These are phyloP conservation scores for Rhododendron vialii DNA, from an alignment of 148 eudicot genomes.

Conservation along the genomic window DNA sequence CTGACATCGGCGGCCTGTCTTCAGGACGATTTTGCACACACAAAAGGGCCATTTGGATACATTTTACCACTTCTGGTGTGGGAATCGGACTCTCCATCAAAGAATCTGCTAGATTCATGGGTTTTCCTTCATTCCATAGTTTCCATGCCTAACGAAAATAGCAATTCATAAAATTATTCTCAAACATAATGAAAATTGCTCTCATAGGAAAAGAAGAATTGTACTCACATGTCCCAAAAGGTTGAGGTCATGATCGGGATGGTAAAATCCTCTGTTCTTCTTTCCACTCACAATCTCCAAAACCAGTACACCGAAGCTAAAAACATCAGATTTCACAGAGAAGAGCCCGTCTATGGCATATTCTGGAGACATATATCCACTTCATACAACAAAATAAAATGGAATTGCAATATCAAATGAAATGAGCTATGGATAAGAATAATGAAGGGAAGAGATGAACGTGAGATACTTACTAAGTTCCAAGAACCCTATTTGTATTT, in stretches of 20 bases:
- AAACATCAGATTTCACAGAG: slow-evolving; percentile 19
- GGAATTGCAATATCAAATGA: not conserved
- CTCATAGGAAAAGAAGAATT: not conserved
- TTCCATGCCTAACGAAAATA: slow-evolving; percentile 11
- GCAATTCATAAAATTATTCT: not conserved
- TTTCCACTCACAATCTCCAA: slow-evolving; percentile 14
- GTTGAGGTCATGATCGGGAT: slow-evolving; percentile 6
- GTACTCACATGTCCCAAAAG: slow-evolving; percentile 14
- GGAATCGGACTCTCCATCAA: not conserved
- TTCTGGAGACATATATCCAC: slow-evolving; percentile 27
- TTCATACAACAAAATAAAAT: not conserved
- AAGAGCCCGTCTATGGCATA: slow-evolving; percentile 17
- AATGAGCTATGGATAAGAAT: not conserved
- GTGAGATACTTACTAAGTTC: slow-evolving; percentile 7
- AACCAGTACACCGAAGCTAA: slow-evolving; percentile 17
- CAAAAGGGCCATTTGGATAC: slow-evolving; percentile 2
- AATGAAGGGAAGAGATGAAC: not conserved
- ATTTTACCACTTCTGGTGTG: slow-evolving; percentile 1
- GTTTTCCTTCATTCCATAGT: slow-evolving; percentile 6
- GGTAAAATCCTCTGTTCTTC: slow-evolving; percentile 13
- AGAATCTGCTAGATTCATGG: slow-evolving; percentile 4
- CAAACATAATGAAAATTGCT: not conserved
- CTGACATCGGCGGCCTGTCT: slow-evolving; percentile 2
- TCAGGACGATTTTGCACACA: slow-evolving; percentile 8
- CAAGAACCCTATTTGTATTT: slow-evolving; percentile 10